phyloP scores from a whole-genome alignment of 352 stramenopile species.

The Halophytophthora batemanensis region DNA sequence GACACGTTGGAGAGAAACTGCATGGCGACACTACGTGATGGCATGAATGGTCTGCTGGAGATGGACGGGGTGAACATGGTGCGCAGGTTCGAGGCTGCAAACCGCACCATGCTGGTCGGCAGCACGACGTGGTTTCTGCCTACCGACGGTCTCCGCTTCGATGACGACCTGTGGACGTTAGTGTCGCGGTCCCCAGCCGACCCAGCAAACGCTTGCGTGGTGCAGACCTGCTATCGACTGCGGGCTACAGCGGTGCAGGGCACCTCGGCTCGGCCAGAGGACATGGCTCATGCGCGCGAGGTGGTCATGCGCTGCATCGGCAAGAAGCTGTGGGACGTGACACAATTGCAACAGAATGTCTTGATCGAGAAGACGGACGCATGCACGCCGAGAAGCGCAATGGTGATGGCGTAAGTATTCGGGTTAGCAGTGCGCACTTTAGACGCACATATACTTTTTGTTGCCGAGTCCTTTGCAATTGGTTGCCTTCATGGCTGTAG shows the following conservation, averaged over 20 bases:
- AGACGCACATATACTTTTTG: too few species aligned
- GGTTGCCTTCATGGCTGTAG: too few species aligned
- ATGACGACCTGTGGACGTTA: conserved; percentile 26
- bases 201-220: conserved; percentile 11
- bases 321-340: conserved; percentile 12
- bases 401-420: too few species aligned
- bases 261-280: conserved; percentile 5
- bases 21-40: conserved; percentile 16
- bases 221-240: conserved; percentile 22
- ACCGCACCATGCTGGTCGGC: conserved; percentile 19
- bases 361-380: conserved; percentile 10
- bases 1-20: conserved; percentile 25
- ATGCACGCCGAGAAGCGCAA: too few species aligned
- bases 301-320: conserved; percentile 18
- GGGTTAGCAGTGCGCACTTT: too few species aligned
- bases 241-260: conserved; percentile 15
- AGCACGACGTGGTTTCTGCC: conserved; percentile 23
- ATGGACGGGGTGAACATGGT: conserved; percentile 24
- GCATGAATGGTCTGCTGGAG: conserved; percentile 1
- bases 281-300: conserved; percentile 12
- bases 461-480: too few species aligned
- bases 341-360: conserved; percentile 17
- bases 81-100: conserved; percentile 21
- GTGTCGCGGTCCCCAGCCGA: conserved; percentile 18
- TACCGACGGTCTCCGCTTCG: conserved; percentile 24